Evolutionary conservation across 805 yeast genomes (phyloP), one percentile per base, ranked within the genome.

Genomic region (Saccharomyces eubayanus): DNA sequence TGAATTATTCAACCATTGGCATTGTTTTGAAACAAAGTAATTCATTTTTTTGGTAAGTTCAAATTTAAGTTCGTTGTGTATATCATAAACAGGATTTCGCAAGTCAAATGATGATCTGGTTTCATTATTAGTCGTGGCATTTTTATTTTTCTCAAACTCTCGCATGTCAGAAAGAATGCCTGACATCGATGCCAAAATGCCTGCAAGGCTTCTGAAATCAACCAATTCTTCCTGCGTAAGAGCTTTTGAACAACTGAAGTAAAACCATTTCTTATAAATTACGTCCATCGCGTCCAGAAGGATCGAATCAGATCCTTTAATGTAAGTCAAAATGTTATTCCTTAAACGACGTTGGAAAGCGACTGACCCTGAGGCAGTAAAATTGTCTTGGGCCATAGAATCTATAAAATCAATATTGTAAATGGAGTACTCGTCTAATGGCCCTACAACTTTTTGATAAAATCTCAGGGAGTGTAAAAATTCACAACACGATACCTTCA

Each of bases 271-370:
- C 56, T 69, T 36, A 70, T 74, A 52, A 74, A 80, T 51, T 55
- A 66, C 40, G 60, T 70, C 53, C 55, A 71, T 52, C 49, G 69
- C 57, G 61, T 68, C 68, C 28, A 62, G 55, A 16, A 69, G 46
- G 6, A 64, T 57, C 21, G 59, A 59, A 41, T 67, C 62, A 1
- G 67, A 67, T 48, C 47, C 49, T 16, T 50, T 59, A 43, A 63
- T 56, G 54, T 55, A 53, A 51, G 55, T 65, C 50, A 57, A 59
- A 45, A 74, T 62, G 53, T 68, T 71, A 46, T 70, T 78, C 64
- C 85, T 76, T 53, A 85, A 70, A 56, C 79, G 78, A 63, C 86
- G 85, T 61, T 85, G 89, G 36, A 85, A 74, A 0, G 94, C 89
- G 20, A 85, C 84, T 27, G 83, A 75, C 28, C 94, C 90, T 0